These are phyloP conservation scores for Sutorius eximius DNA, from an alignment of 1,284 basidiomycete genomes.

Conservation along the genomic window DNA sequence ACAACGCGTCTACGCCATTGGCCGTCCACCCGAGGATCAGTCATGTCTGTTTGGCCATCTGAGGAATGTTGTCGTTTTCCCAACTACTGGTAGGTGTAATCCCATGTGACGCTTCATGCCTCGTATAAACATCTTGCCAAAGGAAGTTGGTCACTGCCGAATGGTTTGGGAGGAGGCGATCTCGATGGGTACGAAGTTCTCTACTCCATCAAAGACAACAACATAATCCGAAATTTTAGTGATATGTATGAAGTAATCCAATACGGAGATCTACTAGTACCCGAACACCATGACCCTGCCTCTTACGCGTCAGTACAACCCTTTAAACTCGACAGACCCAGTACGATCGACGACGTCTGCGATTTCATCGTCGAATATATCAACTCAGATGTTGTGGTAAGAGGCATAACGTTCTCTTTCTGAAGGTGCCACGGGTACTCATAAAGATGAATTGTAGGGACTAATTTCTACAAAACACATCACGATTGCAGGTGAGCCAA, in stretches of 20 bases:
- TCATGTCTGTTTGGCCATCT: constrained; percentile 61
- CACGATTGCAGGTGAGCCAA: constrained; percentile 57
- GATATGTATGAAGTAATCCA: constrained; percentile 56
- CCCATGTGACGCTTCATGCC: background rate
- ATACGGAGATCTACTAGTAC: constrained; percentile 53
- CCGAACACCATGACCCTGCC: constrained; percentile 49
- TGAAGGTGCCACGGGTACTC: background rate
- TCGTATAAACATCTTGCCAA: background rate
- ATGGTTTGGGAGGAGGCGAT: constrained; percentile 71
- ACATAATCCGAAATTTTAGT: constrained; percentile 32
- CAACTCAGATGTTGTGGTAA: constrained; percentile 72
- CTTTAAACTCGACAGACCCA: constrained; percentile 50
- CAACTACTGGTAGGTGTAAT: constrained; percentile 55
- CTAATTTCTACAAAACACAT: constrained; percentile 69
- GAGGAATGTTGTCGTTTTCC: constrained; percentile 73
- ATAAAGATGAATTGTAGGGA: constrained; percentile 44
- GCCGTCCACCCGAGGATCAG: constrained; percentile 58
- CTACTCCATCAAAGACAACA: constrained; percentile 16
- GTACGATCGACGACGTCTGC: constrained; percentile 72
- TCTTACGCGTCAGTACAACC: constrained; percentile 47
- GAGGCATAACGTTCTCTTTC: background rate
- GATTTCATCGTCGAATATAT: constrained; percentile 85
- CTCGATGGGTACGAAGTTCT: constrained; percentile 59
- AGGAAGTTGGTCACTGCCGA: constrained; percentile 66
- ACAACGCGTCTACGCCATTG: constrained; percentile 69